Base-by-base conservation (phyloP, 352 stramenopile genomes). In the Phytophthora idaei region DNA sequence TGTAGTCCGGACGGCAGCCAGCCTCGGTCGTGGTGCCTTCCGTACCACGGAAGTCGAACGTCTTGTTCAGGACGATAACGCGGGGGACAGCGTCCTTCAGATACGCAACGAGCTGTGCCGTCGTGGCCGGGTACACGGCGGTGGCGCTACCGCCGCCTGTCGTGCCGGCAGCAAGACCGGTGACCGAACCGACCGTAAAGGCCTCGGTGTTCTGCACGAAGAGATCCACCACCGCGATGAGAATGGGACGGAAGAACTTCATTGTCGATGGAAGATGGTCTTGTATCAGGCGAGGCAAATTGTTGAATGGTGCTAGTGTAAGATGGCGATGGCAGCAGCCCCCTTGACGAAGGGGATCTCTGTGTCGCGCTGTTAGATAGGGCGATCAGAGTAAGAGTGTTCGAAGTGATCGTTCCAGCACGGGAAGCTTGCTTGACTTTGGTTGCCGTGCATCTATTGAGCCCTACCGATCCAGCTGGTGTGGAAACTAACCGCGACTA, bases 21-120 rank as follows among this genome's bases (percentile, higher is more conserved):
- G 61, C 66, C 55, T 84, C 76, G 11, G 76, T 80, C 25, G 70
- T 81, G 8, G 60, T 77, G 34, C 73, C 73, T 54, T 83, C 77
- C 0, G 73, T 76, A 17, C 66, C 71, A 21, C 64, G 60, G 61
- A 82, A 85, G 68, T 80, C 67, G 37, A 84, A 81, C 7, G 36
- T 52, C 53, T 75, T 68, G 65, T 72, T 76, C 27, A 85, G 59
- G 4, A 83, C 61, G 37, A 83, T 78, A 5, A 85, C 69, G 2
- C 64, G 61, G 4, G 77, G 58, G 11, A 61, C 53, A 1, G 51
- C 37, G 51, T 76, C 65, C 14, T 67, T 66, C 9, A 83, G 65
- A 27, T 74, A 77, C 21, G 44, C 34, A 39, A 73, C 70, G 55
- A 85, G 74, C 52, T 81, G 46, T 1, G 56, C 51, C 37, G 70